Evolutionary conservation across 768 basidiomycete species (phyloP).

Genomic region (Antrodiella citrinella): DNA sequence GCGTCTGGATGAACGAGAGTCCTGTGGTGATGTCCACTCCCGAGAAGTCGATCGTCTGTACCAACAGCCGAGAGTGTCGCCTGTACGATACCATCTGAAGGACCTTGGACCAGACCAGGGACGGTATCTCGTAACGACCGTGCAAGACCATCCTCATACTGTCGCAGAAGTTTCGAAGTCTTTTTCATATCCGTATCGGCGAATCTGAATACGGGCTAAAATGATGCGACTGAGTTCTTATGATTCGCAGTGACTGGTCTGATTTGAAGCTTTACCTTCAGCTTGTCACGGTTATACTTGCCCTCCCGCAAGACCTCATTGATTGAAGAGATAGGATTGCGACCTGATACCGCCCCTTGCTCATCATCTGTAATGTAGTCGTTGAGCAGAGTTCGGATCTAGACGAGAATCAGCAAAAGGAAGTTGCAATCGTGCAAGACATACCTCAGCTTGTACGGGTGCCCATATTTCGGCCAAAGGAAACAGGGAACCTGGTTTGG

Average conservation of each 20-base stretch:
- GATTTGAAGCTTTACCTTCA: constrained; percentile 52
- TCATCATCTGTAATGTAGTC: constrained; percentile 94
- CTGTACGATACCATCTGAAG: constrained; percentile 56
- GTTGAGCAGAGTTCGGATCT: constrained; percentile 79
- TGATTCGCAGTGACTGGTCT: background rate
- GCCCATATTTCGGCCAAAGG: constrained; percentile 84
- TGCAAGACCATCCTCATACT: constrained; percentile 80
- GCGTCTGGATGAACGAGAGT: constrained; percentile 84
- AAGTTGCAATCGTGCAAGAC: constrained; percentile 10
- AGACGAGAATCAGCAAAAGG: background rate
- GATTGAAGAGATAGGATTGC: constrained; percentile 88
- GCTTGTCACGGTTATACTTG: constrained; percentile 66
- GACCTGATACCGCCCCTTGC: constrained; percentile 64
- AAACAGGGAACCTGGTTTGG: constrained; percentile 70
- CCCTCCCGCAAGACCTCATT: constrained; percentile 89
- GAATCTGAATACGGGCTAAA: constrained; percentile 83
- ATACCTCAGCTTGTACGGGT: constrained; percentile 83
- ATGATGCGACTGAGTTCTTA: no score
- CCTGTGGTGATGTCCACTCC: constrained; percentile 73
- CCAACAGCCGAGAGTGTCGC: constrained; percentile 51
- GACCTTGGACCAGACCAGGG: constrained; percentile 81
- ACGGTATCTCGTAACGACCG: constrained; percentile 82
- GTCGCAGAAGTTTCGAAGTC: constrained; percentile 56
- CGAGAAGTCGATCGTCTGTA: constrained; percentile 67
- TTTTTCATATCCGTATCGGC: constrained; percentile 79